A percentile compares a stretch with the other conserved stretches of the same genome.
Evolutionary conservation across 139 green algal genomes (phyloP).

Genomic region (Astrephomene gubernaculifera): DNA sequence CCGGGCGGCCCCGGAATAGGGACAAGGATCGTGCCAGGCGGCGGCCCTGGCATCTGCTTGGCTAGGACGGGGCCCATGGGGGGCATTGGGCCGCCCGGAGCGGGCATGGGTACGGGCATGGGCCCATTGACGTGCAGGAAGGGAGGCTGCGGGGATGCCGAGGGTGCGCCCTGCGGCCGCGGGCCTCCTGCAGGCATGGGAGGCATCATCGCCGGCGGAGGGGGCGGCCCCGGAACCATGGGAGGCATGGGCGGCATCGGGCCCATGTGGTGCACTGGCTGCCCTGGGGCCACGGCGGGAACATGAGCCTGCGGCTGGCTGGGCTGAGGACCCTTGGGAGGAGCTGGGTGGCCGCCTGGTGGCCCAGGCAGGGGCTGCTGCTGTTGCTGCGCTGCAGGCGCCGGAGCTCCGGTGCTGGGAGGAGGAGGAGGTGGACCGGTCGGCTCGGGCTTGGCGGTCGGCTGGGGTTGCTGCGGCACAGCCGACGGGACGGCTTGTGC

Average conservation of each 20-base stretch:
- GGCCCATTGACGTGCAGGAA: slow-evolving; percentile 25
- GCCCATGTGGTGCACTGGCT: not conserved
- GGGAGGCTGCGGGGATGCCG: not conserved
- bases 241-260: not conserved
- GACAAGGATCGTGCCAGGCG: not conserved
- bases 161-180: not conserved
- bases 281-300: not conserved
- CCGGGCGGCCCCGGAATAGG: not conserved
- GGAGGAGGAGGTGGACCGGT: no score
- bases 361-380: not conserved
- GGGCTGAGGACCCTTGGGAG: not conserved
- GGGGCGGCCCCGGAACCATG: not conserved
- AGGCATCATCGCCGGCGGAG: slow-evolving; percentile 3
- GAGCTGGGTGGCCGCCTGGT: no score
- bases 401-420: no score
- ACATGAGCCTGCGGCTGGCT: not conserved
- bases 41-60: slow-evolving; percentile 12
- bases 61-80: not conserved
- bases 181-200: not conserved
- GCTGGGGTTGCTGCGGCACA: not conserved
- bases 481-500: not conserved
- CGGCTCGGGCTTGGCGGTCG: no score
- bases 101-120: slow-evolving; percentile 15
- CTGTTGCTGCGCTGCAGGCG: not conserved
- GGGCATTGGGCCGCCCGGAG: not conserved